phyloP scores from a whole-genome alignment of 75 land plant species.

The Picea sitchensis region DNA sequence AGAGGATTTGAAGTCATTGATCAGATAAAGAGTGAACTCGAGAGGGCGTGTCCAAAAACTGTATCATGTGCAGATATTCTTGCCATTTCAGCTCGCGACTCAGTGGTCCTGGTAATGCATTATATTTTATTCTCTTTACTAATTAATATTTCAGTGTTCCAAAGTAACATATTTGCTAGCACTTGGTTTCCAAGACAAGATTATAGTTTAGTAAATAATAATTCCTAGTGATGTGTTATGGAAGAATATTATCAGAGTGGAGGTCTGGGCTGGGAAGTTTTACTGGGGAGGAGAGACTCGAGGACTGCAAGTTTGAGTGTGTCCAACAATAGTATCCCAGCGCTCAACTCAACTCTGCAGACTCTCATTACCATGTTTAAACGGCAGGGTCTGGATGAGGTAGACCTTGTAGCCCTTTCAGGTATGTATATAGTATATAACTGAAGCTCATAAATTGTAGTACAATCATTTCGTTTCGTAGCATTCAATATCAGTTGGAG shows the following conservation, averaged over 20 bases:
- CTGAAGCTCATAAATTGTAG: too few relatives aligned
- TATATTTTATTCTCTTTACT: not conserved
- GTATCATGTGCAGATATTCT: conserved; percentile 24
- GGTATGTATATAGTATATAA: conserved; percentile 19
- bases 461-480: too few relatives aligned
- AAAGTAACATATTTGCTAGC: too few relatives aligned
- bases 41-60: conserved; percentile 12
- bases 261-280: conserved; percentile 69
- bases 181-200: too few relatives aligned
- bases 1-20: conserved; percentile 18
- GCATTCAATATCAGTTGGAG: too few relatives aligned
- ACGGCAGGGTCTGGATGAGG: conserved; percentile 49
- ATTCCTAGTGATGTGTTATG: not conserved
- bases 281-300: conserved; percentile 76
- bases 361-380: conserved; percentile 68
- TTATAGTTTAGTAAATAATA: not conserved
- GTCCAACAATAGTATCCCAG: conserved; percentile 61
- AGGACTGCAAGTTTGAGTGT: conserved; percentile 42
- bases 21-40: conserved; percentile 12
- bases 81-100: conserved; percentile 15
- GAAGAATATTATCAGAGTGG: conserved; percentile 26
- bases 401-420: conserved; percentile 75
- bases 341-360: conserved; percentile 58
- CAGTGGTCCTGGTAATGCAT: conserved; percentile 15
- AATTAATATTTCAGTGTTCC: too few relatives aligned